Conservation (phyloP, 2,329 filamentous ascomycete genomes). For the Periconia macrospinosa region DNA sequence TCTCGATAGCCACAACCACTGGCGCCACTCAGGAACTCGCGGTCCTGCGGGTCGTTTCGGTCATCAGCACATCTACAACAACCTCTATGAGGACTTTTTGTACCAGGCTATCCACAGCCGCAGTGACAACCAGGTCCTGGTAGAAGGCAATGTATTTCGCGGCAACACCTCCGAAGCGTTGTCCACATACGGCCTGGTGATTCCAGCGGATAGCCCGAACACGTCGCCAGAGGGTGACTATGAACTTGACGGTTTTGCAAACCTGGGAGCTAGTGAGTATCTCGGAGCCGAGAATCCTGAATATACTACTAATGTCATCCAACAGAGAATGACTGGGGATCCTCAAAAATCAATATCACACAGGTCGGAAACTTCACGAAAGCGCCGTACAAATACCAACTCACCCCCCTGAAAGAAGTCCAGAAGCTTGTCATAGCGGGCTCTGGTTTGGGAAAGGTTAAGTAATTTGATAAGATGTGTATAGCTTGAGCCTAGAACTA, state of each 20-base stretch:
- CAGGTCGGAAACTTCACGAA: constrained; percentile 53
- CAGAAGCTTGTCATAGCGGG: constrained; percentile 47
- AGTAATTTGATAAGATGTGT: not conserved
- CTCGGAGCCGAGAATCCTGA: not conserved
- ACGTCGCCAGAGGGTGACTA: constrained; percentile 57
- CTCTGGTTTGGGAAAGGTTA: constrained; percentile 50
- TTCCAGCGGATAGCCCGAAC: constrained; percentile 59
- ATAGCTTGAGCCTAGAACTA: no score
- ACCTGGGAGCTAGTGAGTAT: constrained; percentile 55
- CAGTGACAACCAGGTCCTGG: constrained; percentile 48
- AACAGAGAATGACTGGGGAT: constrained; percentile 53
- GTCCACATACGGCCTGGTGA: constrained; percentile 58
- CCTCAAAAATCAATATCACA: constrained; percentile 55
- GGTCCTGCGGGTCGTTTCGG: constrained; percentile 67
- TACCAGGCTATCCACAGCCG: constrained; percentile 49
- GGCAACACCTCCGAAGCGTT: constrained; percentile 53
- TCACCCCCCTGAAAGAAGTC: constrained; percentile 52
- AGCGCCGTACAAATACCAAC: constrained; percentile 53
- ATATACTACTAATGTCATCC: no score
- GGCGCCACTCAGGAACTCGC: constrained; percentile 64
- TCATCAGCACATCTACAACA: constrained; percentile 65
- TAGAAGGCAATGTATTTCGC: constrained; percentile 53
- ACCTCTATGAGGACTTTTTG: constrained; percentile 42
- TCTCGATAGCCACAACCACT: constrained; percentile 60
- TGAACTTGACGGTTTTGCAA: constrained; percentile 59